Conservation (phyloP, 2,329 filamentous ascomycete genomes). For the Intubia oerlemansii region DNA sequence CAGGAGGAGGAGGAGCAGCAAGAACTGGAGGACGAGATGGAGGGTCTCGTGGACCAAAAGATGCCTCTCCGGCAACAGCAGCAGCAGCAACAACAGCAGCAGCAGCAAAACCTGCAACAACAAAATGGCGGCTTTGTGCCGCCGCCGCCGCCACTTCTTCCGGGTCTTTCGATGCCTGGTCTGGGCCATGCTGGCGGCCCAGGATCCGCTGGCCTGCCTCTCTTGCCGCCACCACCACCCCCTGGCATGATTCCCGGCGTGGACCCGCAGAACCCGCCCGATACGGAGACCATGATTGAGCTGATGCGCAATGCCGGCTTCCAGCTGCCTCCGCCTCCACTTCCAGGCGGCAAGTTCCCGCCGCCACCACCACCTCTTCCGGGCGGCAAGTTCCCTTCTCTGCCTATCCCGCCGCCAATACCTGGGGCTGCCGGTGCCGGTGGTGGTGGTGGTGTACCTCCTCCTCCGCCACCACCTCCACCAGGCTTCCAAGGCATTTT, state of each 20-base stretch:
- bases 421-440: not conserved
- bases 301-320: conserved; percentile 45
- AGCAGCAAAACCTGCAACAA: conserved; percentile 1
- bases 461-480: conserved; percentile 14
- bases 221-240: conserved; percentile 24
- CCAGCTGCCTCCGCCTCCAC: conserved; percentile 30
- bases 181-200: conserved; percentile 20
- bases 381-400: conserved; percentile 20
- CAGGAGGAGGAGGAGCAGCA: conserved; percentile 86
- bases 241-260: conserved; percentile 31
- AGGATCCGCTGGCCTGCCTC: conserved; percentile 17
- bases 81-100: conserved; percentile 2
- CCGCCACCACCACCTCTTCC: conserved; percentile 15
- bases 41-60: conserved; percentile 80
- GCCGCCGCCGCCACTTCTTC: conserved; percentile 37
- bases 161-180: conserved; percentile 36
- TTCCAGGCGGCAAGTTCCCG: no score
- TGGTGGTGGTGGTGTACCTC: conserved; percentile 11
- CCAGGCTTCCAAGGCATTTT: conserved; percentile 11
- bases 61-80: conserved; percentile 36
- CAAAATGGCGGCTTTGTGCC: no score
- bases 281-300: conserved; percentile 38
- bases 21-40: conserved; percentile 84
- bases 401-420: conserved; percentile 15
- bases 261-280: conserved; percentile 36